These are phyloP conservation scores for Niveomyces coronatus DNA, from an alignment of 2,329 filamentous ascomycete genomes.

Conservation along the genomic window DNA sequence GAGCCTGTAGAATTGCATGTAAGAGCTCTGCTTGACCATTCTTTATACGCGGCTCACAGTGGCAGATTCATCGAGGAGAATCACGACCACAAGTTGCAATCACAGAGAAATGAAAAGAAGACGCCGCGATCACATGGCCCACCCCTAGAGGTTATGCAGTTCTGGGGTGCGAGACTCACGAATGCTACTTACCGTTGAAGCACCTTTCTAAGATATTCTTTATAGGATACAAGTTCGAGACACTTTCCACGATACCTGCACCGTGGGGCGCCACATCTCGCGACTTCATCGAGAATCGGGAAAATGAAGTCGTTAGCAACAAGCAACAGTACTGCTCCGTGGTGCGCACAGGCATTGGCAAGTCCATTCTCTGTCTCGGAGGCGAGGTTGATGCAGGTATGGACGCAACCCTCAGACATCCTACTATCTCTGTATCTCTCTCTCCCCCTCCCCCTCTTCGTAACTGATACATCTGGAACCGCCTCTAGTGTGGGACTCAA, in stretches of 20 bases:
- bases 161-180: no score
- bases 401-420: conserved; percentile 14
- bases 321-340: conserved; percentile 93
- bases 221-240: conserved; percentile 99
- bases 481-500: conserved; percentile 68
- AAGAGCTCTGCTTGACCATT: conserved; percentile 17
- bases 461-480: no score
- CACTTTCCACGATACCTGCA: conserved; percentile 62
- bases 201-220: no score
- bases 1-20: conserved; percentile 41
- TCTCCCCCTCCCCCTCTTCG: no score
- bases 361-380: conserved; percentile 64
- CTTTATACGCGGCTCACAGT: conserved; percentile 5
- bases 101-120: conserved; percentile 42
- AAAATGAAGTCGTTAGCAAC: conserved; percentile 68
- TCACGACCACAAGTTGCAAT: conserved; percentile 58
- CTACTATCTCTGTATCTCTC: background rate
- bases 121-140: conserved; percentile 24
- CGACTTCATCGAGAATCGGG: conserved; percentile 68
- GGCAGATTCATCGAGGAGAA: conserved; percentile 87
- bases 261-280: conserved; percentile 65
- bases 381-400: conserved; percentile 87
- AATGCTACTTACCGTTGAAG: no score
- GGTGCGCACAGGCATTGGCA: conserved; percentile 77
- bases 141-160: conserved; percentile 75